Evolutionary conservation across 129 eudicot genomes (phyloP).

Genomic region (Centaurea solstitialis): DNA sequence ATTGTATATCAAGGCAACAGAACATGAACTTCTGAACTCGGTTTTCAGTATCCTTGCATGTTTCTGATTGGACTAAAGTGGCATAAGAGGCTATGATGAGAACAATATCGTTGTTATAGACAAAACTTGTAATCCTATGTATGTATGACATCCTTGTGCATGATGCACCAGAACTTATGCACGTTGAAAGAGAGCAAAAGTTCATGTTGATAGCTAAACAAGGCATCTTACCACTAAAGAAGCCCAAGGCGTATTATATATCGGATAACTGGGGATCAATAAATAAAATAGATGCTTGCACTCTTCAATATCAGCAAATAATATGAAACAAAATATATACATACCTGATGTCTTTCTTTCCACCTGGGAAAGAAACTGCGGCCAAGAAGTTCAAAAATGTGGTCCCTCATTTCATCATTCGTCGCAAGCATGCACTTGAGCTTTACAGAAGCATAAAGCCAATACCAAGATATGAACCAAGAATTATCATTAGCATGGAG

Average conservation of each 20-base stretch:
- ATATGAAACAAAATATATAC: background rate
- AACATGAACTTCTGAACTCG: no score
- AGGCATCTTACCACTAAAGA: no score
- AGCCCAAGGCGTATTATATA: background rate
- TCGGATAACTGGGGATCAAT: background rate
- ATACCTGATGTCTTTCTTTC: constrained; percentile 96
- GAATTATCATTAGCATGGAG: background rate
- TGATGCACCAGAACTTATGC: no score
- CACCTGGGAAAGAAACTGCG: constrained; percentile 78
- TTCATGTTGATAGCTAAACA: no score
- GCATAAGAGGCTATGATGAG: background rate
- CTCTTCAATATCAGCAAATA: background rate
- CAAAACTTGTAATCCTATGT: background rate
- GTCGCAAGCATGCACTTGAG: constrained; percentile 89
- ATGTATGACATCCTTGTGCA: no score
- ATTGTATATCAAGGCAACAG: no score
- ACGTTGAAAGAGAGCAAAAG: no score
- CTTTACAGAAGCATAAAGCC: constrained; percentile 96
- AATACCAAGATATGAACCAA: constrained; percentile 54
- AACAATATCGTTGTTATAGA: background rate
- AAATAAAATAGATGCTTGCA: background rate
- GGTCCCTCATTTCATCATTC: constrained; percentile 98
- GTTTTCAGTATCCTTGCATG: no score
- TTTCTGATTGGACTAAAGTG: no score
- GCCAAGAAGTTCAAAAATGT: constrained; percentile 94